Evolutionary conservation across 192 early-diverging fungal genomes (phyloP), one percentile per base, ranked within the genome.

Genomic region (Coemansia sp.): DNA sequence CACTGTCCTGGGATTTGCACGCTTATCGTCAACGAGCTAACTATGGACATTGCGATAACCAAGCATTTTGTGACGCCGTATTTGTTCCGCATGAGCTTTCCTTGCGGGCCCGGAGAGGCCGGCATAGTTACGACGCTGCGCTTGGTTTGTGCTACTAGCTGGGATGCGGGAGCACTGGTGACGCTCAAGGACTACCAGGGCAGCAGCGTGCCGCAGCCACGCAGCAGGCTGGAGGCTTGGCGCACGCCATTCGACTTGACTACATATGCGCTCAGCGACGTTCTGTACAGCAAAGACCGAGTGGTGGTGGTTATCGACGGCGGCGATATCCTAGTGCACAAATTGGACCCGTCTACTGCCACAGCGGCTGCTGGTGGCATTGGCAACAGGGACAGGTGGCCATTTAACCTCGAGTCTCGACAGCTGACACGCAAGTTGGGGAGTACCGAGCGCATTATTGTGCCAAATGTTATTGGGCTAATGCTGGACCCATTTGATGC

Each of bases 1-100:
- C 67, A 79, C 37, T 79, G 76, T 27, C 60, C 59, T 14, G 76
- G 71, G 1, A 73, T 73, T 1, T 79, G 76, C 47, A 73, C 76
- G 24, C 54, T 79, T 8, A 54, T 73, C 4, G 67, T 79, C 6
- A 62, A 58, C 9, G 67, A 79, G 60, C 40, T 79, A n/a, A 19
- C 60, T 3, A 64, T 78, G 70, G 27, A 35, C 5, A 65, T 71
- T 3, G 3, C 58, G 12, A 29, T 62, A 3, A 24, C 49, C 3
- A 31, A 31, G 20, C 59, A 63, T 32, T 46, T 46, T 59, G 1
- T 12, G 9, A 29, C 35, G 9, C 74, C 74, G 8, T 70, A 76
- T 49, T 40, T 20, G 11, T 70, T 76, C 19, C 56, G 56, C 9
- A 35, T 58, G 56, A 37, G 35, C 56, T 54, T 54, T 17, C 51